A percentile compares a stretch with the other conserved stretches of the same genome.
Evolutionary conservation across 2,329 filamentous ascomycete species (phyloP).

Genomic region (Aspergillus sp.): DNA sequence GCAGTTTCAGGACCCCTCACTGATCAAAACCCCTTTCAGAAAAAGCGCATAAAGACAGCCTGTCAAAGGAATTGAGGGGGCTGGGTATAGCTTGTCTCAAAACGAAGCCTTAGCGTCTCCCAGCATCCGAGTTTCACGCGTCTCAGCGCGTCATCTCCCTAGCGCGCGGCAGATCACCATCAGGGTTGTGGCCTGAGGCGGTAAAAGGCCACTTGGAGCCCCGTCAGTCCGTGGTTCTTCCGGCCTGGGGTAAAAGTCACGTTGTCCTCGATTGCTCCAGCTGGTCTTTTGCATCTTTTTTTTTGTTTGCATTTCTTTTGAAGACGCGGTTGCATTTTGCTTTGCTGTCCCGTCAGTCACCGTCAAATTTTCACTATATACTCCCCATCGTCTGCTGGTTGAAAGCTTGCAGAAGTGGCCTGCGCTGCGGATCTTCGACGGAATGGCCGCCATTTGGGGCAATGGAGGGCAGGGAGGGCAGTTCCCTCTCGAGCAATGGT

Average conservation of each 20-base stretch:
- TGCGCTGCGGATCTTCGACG: conserved; percentile 13
- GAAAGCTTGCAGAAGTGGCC: background rate
- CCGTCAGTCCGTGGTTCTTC: background rate
- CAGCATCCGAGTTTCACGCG: conserved; percentile 26
- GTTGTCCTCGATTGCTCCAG: background rate
- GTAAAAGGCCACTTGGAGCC: conserved; percentile 26
- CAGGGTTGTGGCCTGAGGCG: conserved; percentile 9
- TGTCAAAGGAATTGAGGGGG: conserved; percentile 9
- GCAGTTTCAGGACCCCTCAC: background rate
- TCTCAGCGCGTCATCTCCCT: conserved; percentile 13
- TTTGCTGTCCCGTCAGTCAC: background rate
- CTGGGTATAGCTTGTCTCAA: background rate
- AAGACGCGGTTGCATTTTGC: background rate
- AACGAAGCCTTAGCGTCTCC: conserved; percentile 5
- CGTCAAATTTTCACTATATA: background rate
- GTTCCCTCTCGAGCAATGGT: conserved; percentile 93
- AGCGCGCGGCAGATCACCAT: conserved; percentile 12
- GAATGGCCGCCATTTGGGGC: conserved; percentile 47
- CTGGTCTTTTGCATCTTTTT: background rate
- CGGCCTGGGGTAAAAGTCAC: background rate
- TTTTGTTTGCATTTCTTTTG: background rate
- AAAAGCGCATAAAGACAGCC: background rate
- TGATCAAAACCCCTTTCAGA: background rate
- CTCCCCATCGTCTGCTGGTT: background rate
- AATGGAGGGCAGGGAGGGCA: conserved; percentile 52